phyloP scores from a whole-genome alignment of 441 rosid species.

The Geranium incanum region DNA sequence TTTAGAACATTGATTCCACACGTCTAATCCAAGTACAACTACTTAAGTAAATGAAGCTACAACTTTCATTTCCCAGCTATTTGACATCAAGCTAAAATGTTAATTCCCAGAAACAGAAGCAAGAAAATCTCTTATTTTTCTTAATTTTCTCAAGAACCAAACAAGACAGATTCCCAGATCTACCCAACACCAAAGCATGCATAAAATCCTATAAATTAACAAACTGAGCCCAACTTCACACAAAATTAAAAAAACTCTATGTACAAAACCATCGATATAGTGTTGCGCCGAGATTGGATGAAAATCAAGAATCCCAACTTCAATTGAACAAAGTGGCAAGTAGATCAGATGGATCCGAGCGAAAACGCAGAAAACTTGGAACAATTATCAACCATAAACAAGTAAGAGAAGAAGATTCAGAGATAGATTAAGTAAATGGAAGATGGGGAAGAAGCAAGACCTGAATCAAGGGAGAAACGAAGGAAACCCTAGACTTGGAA shows the following conservation, averaged over 20 bases:
- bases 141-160: slow-evolving; percentile 13
- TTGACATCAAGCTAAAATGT: slow-evolving; percentile 12
- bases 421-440: background rate
- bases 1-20: background rate
- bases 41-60: background rate
- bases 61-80: background rate
- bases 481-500: background rate
- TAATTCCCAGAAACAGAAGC: background rate
- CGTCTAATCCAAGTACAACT: background rate
- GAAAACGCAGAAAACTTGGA: background rate
- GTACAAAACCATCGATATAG: background rate
- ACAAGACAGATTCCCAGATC: slow-evolving; percentile 26
- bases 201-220: slow-evolving; percentile 3
- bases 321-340: background rate
- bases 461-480: slow-evolving; percentile 1
- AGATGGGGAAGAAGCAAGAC: background rate
- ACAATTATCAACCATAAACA: background rate
- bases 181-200: slow-evolving; percentile 19
- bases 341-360: slow-evolving; percentile 1
- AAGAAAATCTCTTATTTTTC: background rate
- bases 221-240: background rate
- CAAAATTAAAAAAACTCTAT: background rate
- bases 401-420: background rate
- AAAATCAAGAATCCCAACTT: background rate
- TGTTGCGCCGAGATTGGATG: background rate